Evolutionary conservation across 805 yeast genomes (phyloP).

Genomic region (Phaffomyces opuntiae): DNA sequence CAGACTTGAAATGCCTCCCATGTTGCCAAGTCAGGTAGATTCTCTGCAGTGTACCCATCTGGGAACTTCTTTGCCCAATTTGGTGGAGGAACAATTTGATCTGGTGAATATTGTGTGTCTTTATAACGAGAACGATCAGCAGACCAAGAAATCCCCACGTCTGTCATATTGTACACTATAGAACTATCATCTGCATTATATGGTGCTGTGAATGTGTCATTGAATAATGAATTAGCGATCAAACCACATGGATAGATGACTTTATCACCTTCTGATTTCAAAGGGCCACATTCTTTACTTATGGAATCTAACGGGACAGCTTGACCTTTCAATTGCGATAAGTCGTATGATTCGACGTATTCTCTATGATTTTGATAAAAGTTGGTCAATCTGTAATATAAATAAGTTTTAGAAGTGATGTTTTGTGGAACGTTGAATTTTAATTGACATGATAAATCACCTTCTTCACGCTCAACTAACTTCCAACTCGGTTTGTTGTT

Average conservation of each 20-base stretch:
- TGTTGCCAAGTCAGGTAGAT: slow-evolving; percentile 64
- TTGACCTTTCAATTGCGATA: slow-evolving; percentile 72
- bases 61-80: slow-evolving; percentile 81
- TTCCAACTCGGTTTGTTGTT: slow-evolving; percentile 56
- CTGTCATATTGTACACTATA: slow-evolving; percentile 18
- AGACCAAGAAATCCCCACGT: slow-evolving; percentile 75
- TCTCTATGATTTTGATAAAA: slow-evolving; percentile 94
- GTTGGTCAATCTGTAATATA: slow-evolving; percentile 83
- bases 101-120: slow-evolving; percentile 58
- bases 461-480: slow-evolving; percentile 31
- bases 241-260: slow-evolving; percentile 91
- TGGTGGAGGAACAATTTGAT: slow-evolving; percentile 87
- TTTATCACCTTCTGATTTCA: slow-evolving; percentile 46
- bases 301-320: slow-evolving; percentile 51
- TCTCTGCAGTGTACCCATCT: slow-evolving; percentile 78
- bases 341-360: slow-evolving; percentile 79
- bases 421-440: slow-evolving; percentile 68
- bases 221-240: slow-evolving; percentile 87
- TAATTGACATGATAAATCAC: slow-evolving; percentile 46
- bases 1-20: slow-evolving; percentile 91
- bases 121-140: slow-evolving; percentile 68
- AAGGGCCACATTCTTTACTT: slow-evolving; percentile 53
- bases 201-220: slow-evolving; percentile 70
- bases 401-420: slow-evolving; percentile 61
- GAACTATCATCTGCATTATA: slow-evolving; percentile 16